A percentile compares a stretch with the other conserved stretches of the same genome.
Conservation (phyloP, 352 stramenopile species). For the Plasmopara viticola region DNA sequence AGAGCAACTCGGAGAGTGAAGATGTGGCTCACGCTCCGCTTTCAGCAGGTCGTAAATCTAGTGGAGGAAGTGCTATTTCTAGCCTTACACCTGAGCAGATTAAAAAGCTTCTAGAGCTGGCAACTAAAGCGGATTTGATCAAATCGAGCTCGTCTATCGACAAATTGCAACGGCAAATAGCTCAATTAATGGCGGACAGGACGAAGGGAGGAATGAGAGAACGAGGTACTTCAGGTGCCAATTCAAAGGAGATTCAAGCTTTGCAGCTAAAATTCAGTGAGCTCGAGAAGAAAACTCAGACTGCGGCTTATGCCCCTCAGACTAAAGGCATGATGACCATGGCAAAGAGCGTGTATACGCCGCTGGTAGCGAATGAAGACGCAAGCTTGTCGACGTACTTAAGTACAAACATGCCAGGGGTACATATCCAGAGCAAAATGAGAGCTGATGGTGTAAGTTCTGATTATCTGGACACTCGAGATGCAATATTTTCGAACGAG, state of each 20-base stretch:
- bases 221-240: slow-evolving; percentile 34
- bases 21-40: slow-evolving; percentile 26
- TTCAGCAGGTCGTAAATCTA: slow-evolving; percentile 12
- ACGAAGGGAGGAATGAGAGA: slow-evolving; percentile 20
- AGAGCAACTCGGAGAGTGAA: slow-evolving; percentile 71
- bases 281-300: slow-evolving; percentile 68
- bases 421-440: slow-evolving; percentile 83
- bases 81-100: slow-evolving; percentile 57
- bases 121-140: slow-evolving; percentile 44
- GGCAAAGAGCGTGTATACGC: slow-evolving; percentile 19
- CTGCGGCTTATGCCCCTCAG: slow-evolving; percentile 32
- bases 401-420: slow-evolving; percentile 64
- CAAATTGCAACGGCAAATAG: slow-evolving; percentile 65
- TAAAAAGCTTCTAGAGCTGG: slow-evolving; percentile 62
- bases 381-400: slow-evolving; percentile 75
- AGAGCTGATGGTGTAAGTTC: slow-evolving; percentile 12
- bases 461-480: no score
- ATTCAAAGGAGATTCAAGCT: slow-evolving; percentile 69
- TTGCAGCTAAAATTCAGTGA: slow-evolving; percentile 68
- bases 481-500: no score
- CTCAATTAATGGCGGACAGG: slow-evolving; percentile 54
- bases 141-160: slow-evolving; percentile 44
- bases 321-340: slow-evolving; percentile 9
- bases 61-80: slow-evolving; percentile 33
- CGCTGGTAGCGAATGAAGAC: slow-evolving; percentile 55